Conservation (phyloP, 768 basidiomycete species). For the Psilocybe subaeruginosa region DNA sequence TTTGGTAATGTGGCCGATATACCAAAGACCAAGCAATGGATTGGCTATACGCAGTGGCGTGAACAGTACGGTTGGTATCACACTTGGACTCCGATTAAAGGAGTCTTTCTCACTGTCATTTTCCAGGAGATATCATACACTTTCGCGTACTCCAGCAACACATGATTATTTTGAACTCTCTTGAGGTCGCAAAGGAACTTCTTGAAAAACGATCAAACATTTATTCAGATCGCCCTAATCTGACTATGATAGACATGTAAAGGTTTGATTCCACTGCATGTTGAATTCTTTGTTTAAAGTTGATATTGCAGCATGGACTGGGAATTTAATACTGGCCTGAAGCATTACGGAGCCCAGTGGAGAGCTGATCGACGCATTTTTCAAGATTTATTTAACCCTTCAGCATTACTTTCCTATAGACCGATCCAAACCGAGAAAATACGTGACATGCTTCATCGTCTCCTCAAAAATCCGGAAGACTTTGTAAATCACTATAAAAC, state of each 20-base stretch:
- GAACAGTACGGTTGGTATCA: slow-evolving; percentile 5
- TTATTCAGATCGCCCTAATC: slow-evolving; percentile 25
- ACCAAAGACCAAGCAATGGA: neutral
- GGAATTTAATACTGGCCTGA: slow-evolving; percentile 30
- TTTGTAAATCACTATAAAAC: slow-evolving; percentile 11
- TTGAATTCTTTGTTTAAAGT: neutral
- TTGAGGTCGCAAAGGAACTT: slow-evolving; percentile 23
- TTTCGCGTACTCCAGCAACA: slow-evolving; percentile 22
- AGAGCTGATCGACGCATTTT: slow-evolving; percentile 28
- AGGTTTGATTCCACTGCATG: neutral
- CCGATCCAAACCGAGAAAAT: slow-evolving; percentile 27
- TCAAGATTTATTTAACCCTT: slow-evolving; percentile 28
- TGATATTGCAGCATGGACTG: slow-evolving; percentile 31
- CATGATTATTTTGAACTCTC: slow-evolving; percentile 26
- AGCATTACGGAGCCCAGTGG: slow-evolving; percentile 34
- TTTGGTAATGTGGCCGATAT: slow-evolving; percentile 7
- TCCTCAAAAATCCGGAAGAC: slow-evolving; percentile 14
- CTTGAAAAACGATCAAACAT: slow-evolving; percentile 26
- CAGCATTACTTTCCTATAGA: slow-evolving; percentile 20
- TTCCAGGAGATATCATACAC: slow-evolving; percentile 28
- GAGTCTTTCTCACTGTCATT: too few relatives aligned
- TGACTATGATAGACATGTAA: slow-evolving; percentile 25
- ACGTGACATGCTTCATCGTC: slow-evolving; percentile 16
- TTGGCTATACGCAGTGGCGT: slow-evolving; percentile 6
- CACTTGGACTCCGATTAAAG: too few relatives aligned